Evolutionary conservation across 495 filamentous ascomycete species (phyloP), one percentile per base, ranked within the genome.

Genomic region (Penicillium soppii): DNA sequence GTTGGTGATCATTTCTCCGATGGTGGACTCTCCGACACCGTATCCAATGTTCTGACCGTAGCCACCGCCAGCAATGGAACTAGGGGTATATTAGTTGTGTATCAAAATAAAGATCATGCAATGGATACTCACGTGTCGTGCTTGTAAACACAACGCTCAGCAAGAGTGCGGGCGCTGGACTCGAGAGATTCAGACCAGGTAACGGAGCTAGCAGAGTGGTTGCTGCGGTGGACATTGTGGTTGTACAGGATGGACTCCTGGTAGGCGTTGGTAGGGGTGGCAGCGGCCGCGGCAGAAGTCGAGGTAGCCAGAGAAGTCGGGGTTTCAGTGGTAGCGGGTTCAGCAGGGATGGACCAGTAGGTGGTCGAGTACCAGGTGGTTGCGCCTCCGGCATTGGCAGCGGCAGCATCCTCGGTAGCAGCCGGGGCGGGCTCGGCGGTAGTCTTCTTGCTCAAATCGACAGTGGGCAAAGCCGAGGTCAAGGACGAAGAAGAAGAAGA

Each of bases 1-100:
- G 63, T 90, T 80, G 64, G 81, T 87, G 67, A 91, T 82, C 50
- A 85, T 80, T 53, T 75, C 70, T 39, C 81, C 80, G 52, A 90
- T 71, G 4, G 85, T 73, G 42, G 66, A 68, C 10, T 65, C 56
- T 4, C 41, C 22, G 37, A 70, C 58, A 53, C 74, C 74, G 45
- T 72, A 77, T 9, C 78, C 89, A 40, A 96, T 84, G 81, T 96
- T 96, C 72, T 96, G 91, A 43, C 91, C 91, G 58, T 94, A 92
- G 35, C 77, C 77, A 44, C 82, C 81, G 35, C 79, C 81, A 54
- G 78, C 77, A 30, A 82, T 76, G 58, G 53, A 58, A 7, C 71
- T 74, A 47, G 32, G 19, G 36, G 46, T 21, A 43, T 4, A 48
- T 53, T 23, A 58, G 43, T 41, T 8, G n/a, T 15, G 22, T 47